A percentile compares a stretch with the other conserved stretches of the same genome.
Evolutionary conservation across 768 basidiomycete genomes (phyloP).

Genomic region (Psilocybe sp.): DNA sequence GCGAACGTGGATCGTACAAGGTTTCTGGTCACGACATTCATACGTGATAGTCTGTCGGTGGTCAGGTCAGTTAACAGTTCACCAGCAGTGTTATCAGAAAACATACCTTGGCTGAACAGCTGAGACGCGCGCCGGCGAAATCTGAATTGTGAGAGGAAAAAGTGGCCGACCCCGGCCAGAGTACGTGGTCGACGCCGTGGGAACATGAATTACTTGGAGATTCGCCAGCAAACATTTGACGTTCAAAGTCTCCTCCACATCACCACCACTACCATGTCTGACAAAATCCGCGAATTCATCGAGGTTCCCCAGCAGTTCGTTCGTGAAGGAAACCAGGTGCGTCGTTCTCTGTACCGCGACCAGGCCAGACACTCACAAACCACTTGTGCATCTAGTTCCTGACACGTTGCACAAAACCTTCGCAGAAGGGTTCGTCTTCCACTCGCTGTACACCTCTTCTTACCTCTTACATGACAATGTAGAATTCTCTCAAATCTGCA

Average conservation of each 20-base stretch:
- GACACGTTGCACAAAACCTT: conserved; percentile 96
- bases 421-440: conserved; percentile 74
- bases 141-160: conserved; percentile 10
- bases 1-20: conserved; percentile 34
- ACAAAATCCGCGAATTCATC: conserved; percentile 85
- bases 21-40: conserved; percentile 61
- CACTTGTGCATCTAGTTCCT: conserved; percentile 65
- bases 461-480: conserved; percentile 8
- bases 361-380: conserved; percentile 1
- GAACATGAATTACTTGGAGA: conserved; percentile 21
- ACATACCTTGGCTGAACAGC: no score
- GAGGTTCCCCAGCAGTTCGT: conserved; percentile 91
- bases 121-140: conserved; percentile 5
- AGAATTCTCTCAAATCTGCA: conserved; percentile 96
- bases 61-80: conserved; percentile 10
- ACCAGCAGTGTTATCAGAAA: neutral
- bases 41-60: conserved; percentile 34
- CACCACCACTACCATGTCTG: conserved; percentile 60
- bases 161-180: conserved; percentile 2
- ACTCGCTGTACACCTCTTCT: neutral
- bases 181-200: conserved; percentile 33
- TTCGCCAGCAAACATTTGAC: conserved; percentile 31
- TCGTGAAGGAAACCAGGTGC: conserved; percentile 89
- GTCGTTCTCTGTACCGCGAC: conserved; percentile 16
- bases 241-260: conserved; percentile 9